Evolutionary conservation across 768 basidiomycete species (phyloP).

Genomic region (Cystobasidiopsis lactophilus): DNA sequence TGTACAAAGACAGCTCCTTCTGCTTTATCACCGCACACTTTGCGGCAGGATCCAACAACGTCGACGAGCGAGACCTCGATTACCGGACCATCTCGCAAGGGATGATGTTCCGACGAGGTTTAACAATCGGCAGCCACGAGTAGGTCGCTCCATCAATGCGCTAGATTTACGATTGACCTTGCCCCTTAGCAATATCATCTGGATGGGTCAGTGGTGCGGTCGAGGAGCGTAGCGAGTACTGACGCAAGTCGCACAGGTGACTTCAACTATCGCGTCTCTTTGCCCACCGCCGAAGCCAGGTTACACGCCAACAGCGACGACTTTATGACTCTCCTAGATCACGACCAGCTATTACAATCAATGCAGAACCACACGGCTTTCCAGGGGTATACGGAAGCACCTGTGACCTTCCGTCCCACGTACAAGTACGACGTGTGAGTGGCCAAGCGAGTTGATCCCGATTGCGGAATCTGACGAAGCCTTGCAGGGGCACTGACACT

Average conservation of each 20-base stretch:
- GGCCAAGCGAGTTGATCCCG: no score
- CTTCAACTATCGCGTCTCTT: conserved; percentile 78
- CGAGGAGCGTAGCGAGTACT: no score
- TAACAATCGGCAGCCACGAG: conserved; percentile 76
- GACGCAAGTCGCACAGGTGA: no score
- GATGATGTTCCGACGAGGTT: conserved; percentile 70
- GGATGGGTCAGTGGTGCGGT: no score
- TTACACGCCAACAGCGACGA: conserved; percentile 41
- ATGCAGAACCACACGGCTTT: conserved; percentile 60
- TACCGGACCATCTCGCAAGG: conserved; percentile 67
- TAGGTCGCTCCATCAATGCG: conserved; percentile 27
- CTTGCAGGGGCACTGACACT: conserved; percentile 35
- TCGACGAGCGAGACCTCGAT: conserved; percentile 69
- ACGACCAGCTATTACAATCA: conserved; percentile 64
- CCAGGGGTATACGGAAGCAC: conserved; percentile 64
- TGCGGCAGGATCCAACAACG: conserved; percentile 79
- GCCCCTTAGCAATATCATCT: conserved; percentile 55
- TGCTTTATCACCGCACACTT: conserved; percentile 93
- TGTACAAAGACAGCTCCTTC: conserved; percentile 72
- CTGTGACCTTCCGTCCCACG: conserved; percentile 74
- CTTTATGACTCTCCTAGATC: conserved; percentile 48
- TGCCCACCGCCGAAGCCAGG: conserved; percentile 62
- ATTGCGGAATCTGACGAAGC: no score
- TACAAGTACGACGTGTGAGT: conserved; percentile 66
- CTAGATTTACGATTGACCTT: neutral